These are phyloP conservation scores for Penicillium crystallinum DNA, from an alignment of 495 filamentous ascomycete species.

Conservation along the genomic window DNA sequence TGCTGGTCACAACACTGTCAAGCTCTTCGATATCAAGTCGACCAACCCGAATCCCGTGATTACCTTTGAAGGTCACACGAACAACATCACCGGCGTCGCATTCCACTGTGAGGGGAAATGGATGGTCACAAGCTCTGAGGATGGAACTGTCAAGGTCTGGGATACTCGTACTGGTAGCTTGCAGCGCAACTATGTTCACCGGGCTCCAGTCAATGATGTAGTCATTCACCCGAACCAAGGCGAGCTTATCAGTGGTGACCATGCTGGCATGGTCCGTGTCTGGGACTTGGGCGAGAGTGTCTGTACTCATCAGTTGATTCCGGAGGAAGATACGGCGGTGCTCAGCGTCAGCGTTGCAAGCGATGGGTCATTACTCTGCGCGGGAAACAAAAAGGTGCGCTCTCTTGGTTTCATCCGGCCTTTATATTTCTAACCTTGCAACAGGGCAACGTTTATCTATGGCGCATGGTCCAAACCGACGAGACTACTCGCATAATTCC, in stretches of 20 bases:
- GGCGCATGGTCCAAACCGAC: slow-evolving; percentile 78
- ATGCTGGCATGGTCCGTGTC: slow-evolving; percentile 84
- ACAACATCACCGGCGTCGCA: slow-evolving; percentile 91
- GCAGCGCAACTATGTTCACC: slow-evolving; percentile 89
- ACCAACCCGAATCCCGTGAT: slow-evolving; percentile 89
- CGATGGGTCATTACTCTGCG: slow-evolving; percentile 90
- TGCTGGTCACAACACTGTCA: slow-evolving; percentile 89
- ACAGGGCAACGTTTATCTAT: slow-evolving; percentile 94
- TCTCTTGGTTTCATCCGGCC: neutral
- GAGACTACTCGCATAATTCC: slow-evolving; percentile 87
- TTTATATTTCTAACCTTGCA: neutral
- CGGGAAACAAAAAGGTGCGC: slow-evolving; percentile 82
- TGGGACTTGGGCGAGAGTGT: slow-evolving; percentile 98
- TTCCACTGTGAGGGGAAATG: slow-evolving; percentile 99
- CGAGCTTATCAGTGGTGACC: slow-evolving; percentile 93
- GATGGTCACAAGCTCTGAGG: slow-evolving; percentile 99
- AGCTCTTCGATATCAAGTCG: slow-evolving; percentile 96
- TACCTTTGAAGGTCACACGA: slow-evolving; percentile 91
- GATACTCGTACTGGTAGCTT: slow-evolving; percentile 84
- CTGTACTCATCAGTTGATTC: slow-evolving; percentile 93
- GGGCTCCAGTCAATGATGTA: slow-evolving; percentile 78
- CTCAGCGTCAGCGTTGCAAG: slow-evolving; percentile 93
- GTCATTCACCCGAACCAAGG: slow-evolving; percentile 99
- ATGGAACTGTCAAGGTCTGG: slow-evolving; percentile 98
- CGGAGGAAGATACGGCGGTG: slow-evolving; percentile 89